phyloP scores from a whole-genome alignment of 1,284 basidiomycete species.

The Earliella scabrosa region DNA sequence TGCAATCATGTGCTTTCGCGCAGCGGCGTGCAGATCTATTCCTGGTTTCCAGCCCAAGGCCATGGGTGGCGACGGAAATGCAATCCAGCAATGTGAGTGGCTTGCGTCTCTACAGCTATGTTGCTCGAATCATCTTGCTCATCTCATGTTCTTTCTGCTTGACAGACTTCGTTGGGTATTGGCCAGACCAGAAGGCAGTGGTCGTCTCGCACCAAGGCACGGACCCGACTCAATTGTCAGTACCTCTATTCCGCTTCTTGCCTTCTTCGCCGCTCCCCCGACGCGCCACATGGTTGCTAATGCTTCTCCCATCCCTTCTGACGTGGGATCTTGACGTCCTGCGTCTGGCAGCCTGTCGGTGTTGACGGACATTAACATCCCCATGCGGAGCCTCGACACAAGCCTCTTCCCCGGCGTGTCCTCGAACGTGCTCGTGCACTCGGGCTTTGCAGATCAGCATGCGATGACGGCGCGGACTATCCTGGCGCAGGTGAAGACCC shows the following conservation, averaged over 20 bases:
- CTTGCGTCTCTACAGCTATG: background rate
- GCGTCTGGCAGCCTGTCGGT: conserved; percentile 44
- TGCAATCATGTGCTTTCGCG: conserved; percentile 6
- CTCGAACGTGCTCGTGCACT: conserved; percentile 44
- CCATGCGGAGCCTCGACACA: conserved; percentile 36
- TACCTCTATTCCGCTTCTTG: background rate
- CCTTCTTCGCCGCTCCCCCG: background rate
- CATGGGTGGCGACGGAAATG: conserved; percentile 51
- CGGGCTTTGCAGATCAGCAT: conserved; percentile 54
- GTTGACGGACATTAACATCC: conserved; percentile 51
- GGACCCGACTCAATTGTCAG: conserved; percentile 50
- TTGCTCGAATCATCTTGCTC: background rate
- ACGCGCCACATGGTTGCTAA: background rate
- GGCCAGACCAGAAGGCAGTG: conserved; percentile 47
- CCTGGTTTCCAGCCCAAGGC: conserved; percentile 47
- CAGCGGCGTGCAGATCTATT: conserved; percentile 43
- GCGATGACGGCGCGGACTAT: conserved; percentile 42
- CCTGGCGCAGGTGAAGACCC: conserved; percentile 39
- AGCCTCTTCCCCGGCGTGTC: conserved; percentile 54
- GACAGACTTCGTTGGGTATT: conserved; percentile 52
- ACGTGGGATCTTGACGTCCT: no score
- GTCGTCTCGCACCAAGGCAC: conserved; percentile 58
- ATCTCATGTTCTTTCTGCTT: background rate
- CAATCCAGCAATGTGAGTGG: conserved; percentile 46
- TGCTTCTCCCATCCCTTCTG: no score